Evolutionary conservation across 129 eudicot species (phyloP).

Genomic region (Ambrosia artemisiifolia): DNA sequence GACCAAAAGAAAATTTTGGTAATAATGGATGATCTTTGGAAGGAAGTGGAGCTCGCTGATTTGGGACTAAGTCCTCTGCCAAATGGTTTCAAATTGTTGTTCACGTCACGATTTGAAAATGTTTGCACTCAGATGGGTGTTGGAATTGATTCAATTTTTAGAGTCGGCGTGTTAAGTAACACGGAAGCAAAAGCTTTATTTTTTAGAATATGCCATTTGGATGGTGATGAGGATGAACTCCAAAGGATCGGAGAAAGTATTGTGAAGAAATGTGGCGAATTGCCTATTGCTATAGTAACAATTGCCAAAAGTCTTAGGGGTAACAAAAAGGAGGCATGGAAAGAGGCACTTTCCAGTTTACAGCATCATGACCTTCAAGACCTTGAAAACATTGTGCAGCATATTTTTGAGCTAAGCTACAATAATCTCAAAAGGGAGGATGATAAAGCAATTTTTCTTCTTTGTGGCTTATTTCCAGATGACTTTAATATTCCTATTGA

Average conservation of each 20-base stretch:
- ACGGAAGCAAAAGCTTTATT: not conserved
- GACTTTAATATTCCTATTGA: not conserved
- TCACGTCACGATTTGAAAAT: not conserved
- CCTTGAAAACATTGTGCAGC: not conserved
- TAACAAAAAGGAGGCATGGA: not conserved
- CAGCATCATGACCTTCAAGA: not conserved
- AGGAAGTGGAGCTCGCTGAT: not conserved
- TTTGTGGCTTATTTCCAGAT: too few species aligned
- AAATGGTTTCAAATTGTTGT: not conserved
- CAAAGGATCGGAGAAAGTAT: not conserved
- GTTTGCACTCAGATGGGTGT: conserved; percentile 14
- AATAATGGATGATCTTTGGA: conserved; percentile 17
- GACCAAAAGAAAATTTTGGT: conserved; percentile 3
- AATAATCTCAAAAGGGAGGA: too few species aligned
- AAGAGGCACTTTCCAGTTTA: not conserved
- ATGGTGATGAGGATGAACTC: not conserved
- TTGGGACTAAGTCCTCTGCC: conserved; percentile 13
- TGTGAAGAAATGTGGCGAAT: not conserved
- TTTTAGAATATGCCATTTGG: not conserved
- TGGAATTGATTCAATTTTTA: not conserved
- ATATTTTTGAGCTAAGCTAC: not conserved
- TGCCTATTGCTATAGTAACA: not conserved
- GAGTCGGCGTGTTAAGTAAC: not conserved
- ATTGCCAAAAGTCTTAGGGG: not conserved
- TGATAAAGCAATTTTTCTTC: too few species aligned